Evolutionary conservation across 305 asterid genomes (phyloP).

Genomic region (Fraxinus albicans): DNA sequence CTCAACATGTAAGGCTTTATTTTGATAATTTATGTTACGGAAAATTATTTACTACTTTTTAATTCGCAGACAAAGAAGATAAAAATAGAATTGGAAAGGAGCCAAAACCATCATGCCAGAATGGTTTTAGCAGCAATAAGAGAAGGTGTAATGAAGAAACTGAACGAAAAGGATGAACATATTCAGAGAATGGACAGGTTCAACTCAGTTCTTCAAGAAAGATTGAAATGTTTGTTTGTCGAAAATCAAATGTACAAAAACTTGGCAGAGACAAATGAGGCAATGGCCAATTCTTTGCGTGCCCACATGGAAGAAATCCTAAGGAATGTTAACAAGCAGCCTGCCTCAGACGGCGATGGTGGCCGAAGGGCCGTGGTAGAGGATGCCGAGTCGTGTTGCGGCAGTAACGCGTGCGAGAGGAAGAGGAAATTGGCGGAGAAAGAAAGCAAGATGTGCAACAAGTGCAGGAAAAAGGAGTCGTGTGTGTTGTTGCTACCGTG

Average conservation of each 20-base stretch:
- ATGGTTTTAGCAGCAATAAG: constrained; percentile 15
- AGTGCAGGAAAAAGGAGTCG: constrained; percentile 65
- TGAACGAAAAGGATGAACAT: constrained; percentile 30
- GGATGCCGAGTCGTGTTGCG: constrained; percentile 29
- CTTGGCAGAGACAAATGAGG: constrained; percentile 31
- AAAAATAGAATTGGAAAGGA: constrained; percentile 26
- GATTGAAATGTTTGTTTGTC: constrained; percentile 16
- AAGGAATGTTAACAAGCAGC: not conserved
- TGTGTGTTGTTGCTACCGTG: constrained; percentile 77
- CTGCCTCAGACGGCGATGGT: not conserved
- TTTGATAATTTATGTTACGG: not conserved
- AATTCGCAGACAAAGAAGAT: constrained; percentile 26
- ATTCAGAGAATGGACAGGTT: constrained; percentile 22
- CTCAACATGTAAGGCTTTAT: constrained; percentile 27
- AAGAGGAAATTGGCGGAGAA: not conserved
- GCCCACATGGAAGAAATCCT: constrained; percentile 26
- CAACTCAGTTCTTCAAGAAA: constrained; percentile 25
- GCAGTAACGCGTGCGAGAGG: constrained; percentile 19
- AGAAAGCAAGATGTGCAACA: constrained; percentile 41
- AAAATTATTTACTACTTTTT: not conserved
- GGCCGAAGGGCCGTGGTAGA: not conserved
- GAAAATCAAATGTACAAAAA: constrained; percentile 34
- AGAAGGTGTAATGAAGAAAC: constrained; percentile 24
- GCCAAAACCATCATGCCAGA: constrained; percentile 17
- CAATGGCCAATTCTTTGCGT: constrained; percentile 29